Evolutionary conservation across 1,139 yeast genomes (phyloP).

Genomic region (Hyphopichia pseudoburtonii): DNA sequence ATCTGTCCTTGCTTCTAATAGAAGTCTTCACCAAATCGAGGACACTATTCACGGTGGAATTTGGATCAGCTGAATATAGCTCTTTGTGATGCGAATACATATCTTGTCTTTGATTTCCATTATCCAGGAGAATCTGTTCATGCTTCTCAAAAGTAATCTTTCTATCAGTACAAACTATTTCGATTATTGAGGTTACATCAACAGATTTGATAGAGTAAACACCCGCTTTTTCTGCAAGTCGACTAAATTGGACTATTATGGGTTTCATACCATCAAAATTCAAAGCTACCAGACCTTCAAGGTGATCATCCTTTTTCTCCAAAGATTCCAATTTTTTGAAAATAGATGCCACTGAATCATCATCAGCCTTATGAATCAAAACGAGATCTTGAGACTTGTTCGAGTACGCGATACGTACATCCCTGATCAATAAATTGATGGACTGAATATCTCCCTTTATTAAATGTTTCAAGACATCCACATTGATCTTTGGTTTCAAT

Average conservation of each 20-base stretch:
- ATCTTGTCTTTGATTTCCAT: neutral
- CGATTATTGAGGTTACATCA: constrained; percentile 12
- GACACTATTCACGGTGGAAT: neutral
- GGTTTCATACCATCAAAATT: neutral
- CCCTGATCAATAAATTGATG: constrained; percentile 12
- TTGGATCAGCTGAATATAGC: neutral
- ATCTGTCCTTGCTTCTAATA: constrained; percentile 2
- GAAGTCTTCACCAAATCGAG: neutral
- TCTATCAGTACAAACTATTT: constrained; percentile 6
- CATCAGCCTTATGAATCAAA: constrained; percentile 6
- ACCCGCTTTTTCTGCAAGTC: constrained; percentile 25
- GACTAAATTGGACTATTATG: constrained; percentile 24
- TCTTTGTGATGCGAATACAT: constrained; percentile 1
- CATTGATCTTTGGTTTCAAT: constrained; percentile 13
- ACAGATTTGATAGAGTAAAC: constrained; percentile 18
- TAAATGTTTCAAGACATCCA: constrained; percentile 9
- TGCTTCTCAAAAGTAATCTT: constrained; percentile 10
- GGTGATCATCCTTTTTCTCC: neutral
- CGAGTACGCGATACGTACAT: constrained; percentile 9
- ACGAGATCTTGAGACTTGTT: constrained; percentile 8
- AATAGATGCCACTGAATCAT: neutral
- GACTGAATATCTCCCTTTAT: constrained; percentile 6
- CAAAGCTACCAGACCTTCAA: neutral
- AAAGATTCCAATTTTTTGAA: constrained; percentile 4
- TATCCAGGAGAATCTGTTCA: neutral